Conservation (phyloP, 2,329 filamentous ascomycete species). For the Penicillium sp. region DNA sequence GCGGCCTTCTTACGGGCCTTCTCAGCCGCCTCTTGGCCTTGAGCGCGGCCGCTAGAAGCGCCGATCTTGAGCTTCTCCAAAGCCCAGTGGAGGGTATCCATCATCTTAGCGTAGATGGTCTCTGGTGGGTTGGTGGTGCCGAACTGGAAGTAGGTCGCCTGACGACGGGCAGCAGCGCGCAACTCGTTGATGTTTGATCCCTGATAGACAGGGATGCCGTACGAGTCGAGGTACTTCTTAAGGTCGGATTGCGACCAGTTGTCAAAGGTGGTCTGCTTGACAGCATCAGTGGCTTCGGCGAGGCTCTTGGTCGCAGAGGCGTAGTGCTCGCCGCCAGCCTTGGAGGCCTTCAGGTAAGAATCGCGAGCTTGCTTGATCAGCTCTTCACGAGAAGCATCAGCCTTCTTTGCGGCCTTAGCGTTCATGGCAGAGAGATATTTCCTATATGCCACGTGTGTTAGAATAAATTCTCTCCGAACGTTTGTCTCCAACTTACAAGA, state of each 20-base stretch:
- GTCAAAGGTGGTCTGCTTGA: constrained; percentile 69
- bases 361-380: constrained; percentile 62
- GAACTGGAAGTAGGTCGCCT: constrained; percentile 76
- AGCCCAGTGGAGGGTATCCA: constrained; percentile 52
- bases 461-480: not conserved
- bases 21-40: constrained; percentile 55
- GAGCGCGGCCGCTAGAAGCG: constrained; percentile 50
- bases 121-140: constrained; percentile 68
- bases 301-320: constrained; percentile 74
- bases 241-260: constrained; percentile 72
- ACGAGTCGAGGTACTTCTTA: constrained; percentile 78
- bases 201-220: constrained; percentile 70
- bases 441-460: constrained; percentile 31
- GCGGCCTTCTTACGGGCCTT: constrained; percentile 49
- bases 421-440: constrained; percentile 55
- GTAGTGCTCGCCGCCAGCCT: constrained; percentile 49
- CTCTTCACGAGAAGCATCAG: constrained; percentile 71
- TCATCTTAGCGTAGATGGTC: constrained; percentile 68
- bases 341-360: constrained; percentile 52
- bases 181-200: constrained; percentile 71
- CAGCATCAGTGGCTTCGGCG: constrained; percentile 65
- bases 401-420: constrained; percentile 62
- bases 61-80: constrained; percentile 54
- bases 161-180: constrained; percentile 70
- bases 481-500: constrained; percentile 55